Evolutionary conservation across 495 filamentous ascomycete species (phyloP).

Genomic region (Penicillium roqueforti): DNA sequence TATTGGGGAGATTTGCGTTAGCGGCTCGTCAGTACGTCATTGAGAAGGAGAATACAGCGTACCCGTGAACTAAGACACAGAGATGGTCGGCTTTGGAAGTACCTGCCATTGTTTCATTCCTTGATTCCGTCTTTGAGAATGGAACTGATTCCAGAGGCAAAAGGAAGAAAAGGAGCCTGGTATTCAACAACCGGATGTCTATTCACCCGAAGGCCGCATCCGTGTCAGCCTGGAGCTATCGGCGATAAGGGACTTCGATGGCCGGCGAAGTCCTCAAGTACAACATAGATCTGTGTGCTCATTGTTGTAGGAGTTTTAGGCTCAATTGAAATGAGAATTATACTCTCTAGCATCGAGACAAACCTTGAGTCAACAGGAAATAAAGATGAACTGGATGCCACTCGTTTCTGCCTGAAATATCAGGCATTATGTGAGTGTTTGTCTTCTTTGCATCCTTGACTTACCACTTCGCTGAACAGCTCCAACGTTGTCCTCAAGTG

Average conservation of each 20-base stretch:
- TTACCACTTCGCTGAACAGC: neutral
- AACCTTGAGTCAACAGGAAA: neutral
- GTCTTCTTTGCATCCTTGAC: slow-evolving; percentile 15
- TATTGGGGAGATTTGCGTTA: slow-evolving; percentile 25
- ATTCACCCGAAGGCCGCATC: slow-evolving; percentile 6
- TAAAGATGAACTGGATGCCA: neutral
- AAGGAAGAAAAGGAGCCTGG: neutral
- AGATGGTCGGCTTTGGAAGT: slow-evolving; percentile 60
- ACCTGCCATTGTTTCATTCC: slow-evolving; percentile 2
- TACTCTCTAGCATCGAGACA: neutral
- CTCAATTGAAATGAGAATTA: no score
- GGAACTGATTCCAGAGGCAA: neutral
- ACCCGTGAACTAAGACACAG: slow-evolving; percentile 96
- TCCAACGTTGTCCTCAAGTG: neutral
- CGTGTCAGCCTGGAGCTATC: slow-evolving; percentile 7
- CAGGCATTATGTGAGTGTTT: slow-evolving; percentile 13
- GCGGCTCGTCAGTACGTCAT: slow-evolving; percentile 4
- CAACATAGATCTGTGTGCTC: neutral
- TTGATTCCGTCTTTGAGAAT: neutral
- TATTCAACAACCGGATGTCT: neutral
- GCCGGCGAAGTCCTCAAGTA: neutral
- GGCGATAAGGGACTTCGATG: slow-evolving; percentile 11
- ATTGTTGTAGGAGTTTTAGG: no score
- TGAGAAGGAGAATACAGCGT: slow-evolving; percentile 27
- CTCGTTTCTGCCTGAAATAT: slow-evolving; percentile 7